Percentiles rank a stretch among this genome's conserved stretches.
Evolutionary conservation across 495 filamentous ascomycete genomes (phyloP).

Genomic region (Aspergillus kassunensis): DNA sequence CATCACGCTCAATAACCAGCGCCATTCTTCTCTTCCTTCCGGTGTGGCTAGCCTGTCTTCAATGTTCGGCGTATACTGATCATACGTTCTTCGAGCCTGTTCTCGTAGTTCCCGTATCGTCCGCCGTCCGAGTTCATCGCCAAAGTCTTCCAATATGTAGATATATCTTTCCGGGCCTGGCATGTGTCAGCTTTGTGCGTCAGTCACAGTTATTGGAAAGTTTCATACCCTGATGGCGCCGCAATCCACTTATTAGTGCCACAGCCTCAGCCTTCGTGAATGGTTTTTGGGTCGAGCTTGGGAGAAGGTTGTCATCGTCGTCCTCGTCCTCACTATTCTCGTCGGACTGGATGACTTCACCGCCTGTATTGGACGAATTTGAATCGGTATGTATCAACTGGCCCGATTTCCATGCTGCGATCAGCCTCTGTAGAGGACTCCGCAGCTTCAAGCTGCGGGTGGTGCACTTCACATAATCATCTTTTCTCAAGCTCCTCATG

Average conservation of each 20-base stretch:
- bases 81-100: constrained; percentile 9
- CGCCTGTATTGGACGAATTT: not conserved
- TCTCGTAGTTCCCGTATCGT: constrained; percentile 13
- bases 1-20: constrained; percentile 20
- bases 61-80: not conserved
- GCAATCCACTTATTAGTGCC: constrained; percentile 19
- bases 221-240: constrained; percentile 20
- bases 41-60: constrained; percentile 7
- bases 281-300: not conserved
- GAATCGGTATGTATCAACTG: not conserved
- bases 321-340: not conserved
- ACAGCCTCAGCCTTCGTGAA: constrained; percentile 18
- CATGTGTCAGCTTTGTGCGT: too few relatives aligned
- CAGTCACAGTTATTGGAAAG: too few relatives aligned
- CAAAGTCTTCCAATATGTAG: constrained; percentile 12
- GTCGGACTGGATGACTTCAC: not conserved
- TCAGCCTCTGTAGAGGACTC: constrained; percentile 6
- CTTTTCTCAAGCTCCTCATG: constrained; percentile 1
- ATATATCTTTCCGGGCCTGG: constrained; percentile 17
- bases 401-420: constrained; percentile 2
- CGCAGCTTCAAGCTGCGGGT: not conserved
- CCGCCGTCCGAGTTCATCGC: constrained; percentile 12
- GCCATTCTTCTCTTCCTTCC: constrained; percentile 23
- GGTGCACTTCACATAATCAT: not conserved
- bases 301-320: not conserved